phyloP scores from a whole-genome alignment of 495 filamentous ascomycete genomes.

The Daldinia loculata region DNA sequence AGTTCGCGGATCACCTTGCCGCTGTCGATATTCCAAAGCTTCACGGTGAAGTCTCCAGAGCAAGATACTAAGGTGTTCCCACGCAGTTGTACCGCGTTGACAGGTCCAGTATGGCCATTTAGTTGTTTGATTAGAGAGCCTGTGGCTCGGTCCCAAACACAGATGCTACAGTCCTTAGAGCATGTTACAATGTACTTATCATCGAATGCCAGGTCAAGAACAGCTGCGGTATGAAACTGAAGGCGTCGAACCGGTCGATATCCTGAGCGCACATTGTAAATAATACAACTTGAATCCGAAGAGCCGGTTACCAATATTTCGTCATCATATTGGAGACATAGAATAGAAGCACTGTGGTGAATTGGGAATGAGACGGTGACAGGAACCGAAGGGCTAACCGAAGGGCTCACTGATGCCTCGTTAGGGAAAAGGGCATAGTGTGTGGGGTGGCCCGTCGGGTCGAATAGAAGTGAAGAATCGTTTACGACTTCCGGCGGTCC shows the following conservation, averaged over 20 bases:
- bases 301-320: conserved; percentile 93
- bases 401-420: conserved; percentile 29
- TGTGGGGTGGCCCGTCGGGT: conserved; percentile 50
- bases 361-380: conserved; percentile 58
- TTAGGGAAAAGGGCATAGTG: conserved; percentile 61
- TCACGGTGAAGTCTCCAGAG: conserved; percentile 89
- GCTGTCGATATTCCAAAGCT: conserved; percentile 90
- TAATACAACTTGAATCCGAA: conserved; percentile 88
- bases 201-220: conserved; percentile 93
- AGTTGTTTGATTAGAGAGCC: conserved; percentile 77
- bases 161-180: conserved; percentile 91
- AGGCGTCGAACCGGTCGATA: conserved; percentile 84
- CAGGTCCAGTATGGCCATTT: conserved; percentile 84
- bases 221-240: conserved; percentile 78
- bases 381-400: conserved; percentile 55
- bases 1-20: conserved; percentile 90
- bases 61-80: conserved; percentile 91
- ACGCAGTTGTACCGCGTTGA: conserved; percentile 94
- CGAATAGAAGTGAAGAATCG: conserved; percentile 54
- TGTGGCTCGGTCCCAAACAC: conserved; percentile 88
- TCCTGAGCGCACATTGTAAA: conserved; percentile 81
- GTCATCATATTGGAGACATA: conserved; percentile 94
- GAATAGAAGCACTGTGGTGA: conserved; percentile 86
- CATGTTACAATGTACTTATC: conserved; percentile 92
- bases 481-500: conserved; percentile 63